These are phyloP conservation scores for Kuraishia hungarica DNA, from an alignment of 805 yeast genomes.

Conservation along the genomic window DNA sequence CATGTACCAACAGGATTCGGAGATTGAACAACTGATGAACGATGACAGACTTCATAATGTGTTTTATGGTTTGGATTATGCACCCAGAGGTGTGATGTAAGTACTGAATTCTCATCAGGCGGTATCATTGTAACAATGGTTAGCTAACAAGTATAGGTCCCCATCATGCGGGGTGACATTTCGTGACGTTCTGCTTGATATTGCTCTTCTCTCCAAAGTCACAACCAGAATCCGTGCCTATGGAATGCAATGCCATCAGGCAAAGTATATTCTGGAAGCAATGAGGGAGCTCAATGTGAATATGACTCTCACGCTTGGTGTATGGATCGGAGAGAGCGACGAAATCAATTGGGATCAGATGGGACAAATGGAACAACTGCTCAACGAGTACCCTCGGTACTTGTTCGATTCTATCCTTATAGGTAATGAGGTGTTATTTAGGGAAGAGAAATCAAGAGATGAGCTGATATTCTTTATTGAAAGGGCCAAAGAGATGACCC, in stretches of 20 bases:
- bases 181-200: conserved; percentile 44
- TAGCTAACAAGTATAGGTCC: conserved; percentile 9
- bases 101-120: background rate
- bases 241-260: conserved; percentile 57
- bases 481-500: conserved; percentile 29
- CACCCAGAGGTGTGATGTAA: conserved; percentile 43
- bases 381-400: conserved; percentile 33
- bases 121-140: background rate
- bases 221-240: conserved; percentile 50
- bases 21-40: conserved; percentile 28
- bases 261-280: conserved; percentile 41
- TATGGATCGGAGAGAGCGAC: conserved; percentile 48
- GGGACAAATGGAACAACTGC: conserved; percentile 29
- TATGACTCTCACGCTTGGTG: conserved; percentile 51
- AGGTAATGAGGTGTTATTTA: conserved; percentile 56
- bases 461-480: conserved; percentile 33
- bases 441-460: conserved; percentile 33
- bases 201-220: conserved; percentile 47
- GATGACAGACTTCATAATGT: conserved; percentile 22
- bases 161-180: conserved; percentile 44
- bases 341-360: conserved; percentile 38
- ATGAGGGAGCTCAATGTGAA: conserved; percentile 40
- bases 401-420: conserved; percentile 43
- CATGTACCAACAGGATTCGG: conserved; percentile 23
- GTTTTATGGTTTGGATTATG: conserved; percentile 53